A percentile compares a stretch with the other conserved stretches of the same genome.
Conservation (phyloP, 1,284 basidiomycete genomes). For the Pterulicium gracile region DNA sequence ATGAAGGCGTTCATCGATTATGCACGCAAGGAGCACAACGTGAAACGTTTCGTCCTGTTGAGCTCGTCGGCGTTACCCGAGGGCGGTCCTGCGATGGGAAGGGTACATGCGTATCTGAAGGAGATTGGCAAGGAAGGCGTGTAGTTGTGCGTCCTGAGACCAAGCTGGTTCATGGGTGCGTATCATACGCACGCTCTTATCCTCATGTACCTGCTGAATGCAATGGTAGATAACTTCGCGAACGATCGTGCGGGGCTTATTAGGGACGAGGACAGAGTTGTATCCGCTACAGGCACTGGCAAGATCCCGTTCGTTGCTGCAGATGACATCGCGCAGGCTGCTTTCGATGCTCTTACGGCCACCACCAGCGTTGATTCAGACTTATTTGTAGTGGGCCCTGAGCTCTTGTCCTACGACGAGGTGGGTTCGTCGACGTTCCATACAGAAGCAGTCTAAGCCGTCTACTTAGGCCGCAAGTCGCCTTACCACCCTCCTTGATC, state of each 20-base stretch:
- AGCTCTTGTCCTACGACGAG: conserved; percentile 16
- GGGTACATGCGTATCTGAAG: not conserved
- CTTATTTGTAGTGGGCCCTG: conserved; percentile 17
- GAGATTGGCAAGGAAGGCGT: not conserved
- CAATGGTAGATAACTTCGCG: not conserved
- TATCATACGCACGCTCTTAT: not conserved
- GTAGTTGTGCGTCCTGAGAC: not conserved
- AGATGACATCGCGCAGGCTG: conserved; percentile 18
- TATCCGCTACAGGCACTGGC: conserved; percentile 14
- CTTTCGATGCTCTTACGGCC: conserved; percentile 14
- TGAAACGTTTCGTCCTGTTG: not conserved
- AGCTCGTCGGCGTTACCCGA: not conserved
- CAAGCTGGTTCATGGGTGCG: not conserved
- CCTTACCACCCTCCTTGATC: not conserved
- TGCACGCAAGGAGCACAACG: not conserved
- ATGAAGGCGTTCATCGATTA: not conserved
- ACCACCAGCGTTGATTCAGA: conserved; percentile 16
- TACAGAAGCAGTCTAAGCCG: not conserved
- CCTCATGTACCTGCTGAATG: not conserved
- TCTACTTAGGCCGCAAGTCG: not conserved
- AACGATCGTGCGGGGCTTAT: conserved; percentile 7
- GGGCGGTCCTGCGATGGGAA: not conserved
- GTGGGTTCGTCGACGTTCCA: conserved; percentile 10
- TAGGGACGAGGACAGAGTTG: conserved; percentile 12
- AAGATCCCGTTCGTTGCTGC: conserved; percentile 16